Percentiles rank a stretch among this genome's conserved stretches.
phyloP scores from a whole-genome alignment of 2,329 filamentous ascomycete species.

The Aspergillus neoniger region DNA sequence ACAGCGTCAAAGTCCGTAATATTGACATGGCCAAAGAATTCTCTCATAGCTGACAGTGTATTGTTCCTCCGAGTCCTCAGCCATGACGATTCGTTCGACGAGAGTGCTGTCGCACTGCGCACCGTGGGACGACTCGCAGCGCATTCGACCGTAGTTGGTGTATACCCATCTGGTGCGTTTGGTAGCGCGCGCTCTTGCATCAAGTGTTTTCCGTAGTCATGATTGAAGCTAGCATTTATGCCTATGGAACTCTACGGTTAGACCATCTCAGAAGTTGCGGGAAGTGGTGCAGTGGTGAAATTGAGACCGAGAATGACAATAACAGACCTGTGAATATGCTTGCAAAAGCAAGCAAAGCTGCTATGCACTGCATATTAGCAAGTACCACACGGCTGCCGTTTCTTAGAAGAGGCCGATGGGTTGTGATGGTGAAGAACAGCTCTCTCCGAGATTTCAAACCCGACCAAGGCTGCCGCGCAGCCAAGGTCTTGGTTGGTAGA shows the following conservation, averaged over 20 bases:
- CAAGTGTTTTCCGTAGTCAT: not conserved
- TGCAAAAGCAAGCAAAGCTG: slow-evolving; percentile 18
- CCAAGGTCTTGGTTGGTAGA: not conserved
- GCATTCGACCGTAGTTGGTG: slow-evolving; percentile 68
- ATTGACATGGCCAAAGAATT: slow-evolving; percentile 69
- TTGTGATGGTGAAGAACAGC: not conserved
- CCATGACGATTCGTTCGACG: slow-evolving; percentile 73
- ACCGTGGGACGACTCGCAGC: slow-evolving; percentile 68
- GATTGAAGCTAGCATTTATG: not conserved
- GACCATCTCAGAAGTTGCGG: not conserved
- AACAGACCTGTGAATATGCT: slow-evolving; percentile 19
- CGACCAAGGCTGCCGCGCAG: not conserved
- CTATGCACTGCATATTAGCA: slow-evolving; percentile 16
- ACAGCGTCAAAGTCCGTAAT: slow-evolving; percentile 79
- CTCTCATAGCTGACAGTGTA: slow-evolving; percentile 71
- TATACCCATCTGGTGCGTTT: slow-evolving; percentile 69
- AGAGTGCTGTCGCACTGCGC: slow-evolving; percentile 65
- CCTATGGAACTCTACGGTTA: not conserved
- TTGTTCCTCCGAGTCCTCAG: slow-evolving; percentile 69
- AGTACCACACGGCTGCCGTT: slow-evolving; percentile 8
- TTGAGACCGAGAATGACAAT: not conserved
- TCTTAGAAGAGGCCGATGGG: not conserved
- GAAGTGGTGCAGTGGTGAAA: not conserved
- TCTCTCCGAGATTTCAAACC: not conserved
- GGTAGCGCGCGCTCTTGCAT: slow-evolving; percentile 48